phyloP scores from a whole-genome alignment of 2,329 filamentous ascomycete genomes.

The Fusarium sp. region DNA sequence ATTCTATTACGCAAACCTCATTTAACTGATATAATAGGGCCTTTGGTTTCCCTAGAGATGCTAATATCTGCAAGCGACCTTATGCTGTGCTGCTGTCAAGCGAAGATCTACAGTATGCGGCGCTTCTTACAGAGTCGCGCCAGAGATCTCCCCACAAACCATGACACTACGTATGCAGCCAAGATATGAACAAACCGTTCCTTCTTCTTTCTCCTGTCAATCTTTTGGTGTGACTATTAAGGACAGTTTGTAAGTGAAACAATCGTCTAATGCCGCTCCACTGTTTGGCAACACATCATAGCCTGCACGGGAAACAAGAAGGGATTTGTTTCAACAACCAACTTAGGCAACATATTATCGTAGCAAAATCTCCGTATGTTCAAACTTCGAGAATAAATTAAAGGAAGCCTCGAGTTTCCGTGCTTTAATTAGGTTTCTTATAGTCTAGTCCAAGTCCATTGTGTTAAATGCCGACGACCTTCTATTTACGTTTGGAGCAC shows the following conservation, averaged over 20 bases:
- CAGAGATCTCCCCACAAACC: conserved; percentile 11
- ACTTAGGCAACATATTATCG: background rate
- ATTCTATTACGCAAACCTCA: conserved; percentile 7
- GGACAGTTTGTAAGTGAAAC: conserved; percentile 2
- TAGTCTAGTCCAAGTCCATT: background rate
- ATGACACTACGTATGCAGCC: conserved; percentile 24
- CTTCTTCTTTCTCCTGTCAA: background rate
- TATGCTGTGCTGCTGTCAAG: background rate
- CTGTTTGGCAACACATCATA: background rate
- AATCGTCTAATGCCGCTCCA: background rate
- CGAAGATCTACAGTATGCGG: background rate
- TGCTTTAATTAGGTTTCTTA: too few relatives aligned
- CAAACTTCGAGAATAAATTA: background rate
- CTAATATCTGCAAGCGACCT: background rate
- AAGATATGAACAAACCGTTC: conserved; percentile 2
- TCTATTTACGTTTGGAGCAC: background rate
- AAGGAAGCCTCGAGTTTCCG: too few relatives aligned
- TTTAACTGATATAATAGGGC: background rate
- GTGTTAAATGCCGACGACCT: background rate
- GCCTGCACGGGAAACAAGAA: background rate
- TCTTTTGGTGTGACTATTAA: background rate
- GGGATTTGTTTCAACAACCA: background rate
- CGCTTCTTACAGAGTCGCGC: background rate
- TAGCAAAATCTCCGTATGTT: background rate
- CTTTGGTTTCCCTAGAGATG: conserved; percentile 5